Evolutionary conservation across 768 basidiomycete species (phyloP), one percentile per base, ranked within the genome.

Genomic region (Pleurotus eryngii): DNA sequence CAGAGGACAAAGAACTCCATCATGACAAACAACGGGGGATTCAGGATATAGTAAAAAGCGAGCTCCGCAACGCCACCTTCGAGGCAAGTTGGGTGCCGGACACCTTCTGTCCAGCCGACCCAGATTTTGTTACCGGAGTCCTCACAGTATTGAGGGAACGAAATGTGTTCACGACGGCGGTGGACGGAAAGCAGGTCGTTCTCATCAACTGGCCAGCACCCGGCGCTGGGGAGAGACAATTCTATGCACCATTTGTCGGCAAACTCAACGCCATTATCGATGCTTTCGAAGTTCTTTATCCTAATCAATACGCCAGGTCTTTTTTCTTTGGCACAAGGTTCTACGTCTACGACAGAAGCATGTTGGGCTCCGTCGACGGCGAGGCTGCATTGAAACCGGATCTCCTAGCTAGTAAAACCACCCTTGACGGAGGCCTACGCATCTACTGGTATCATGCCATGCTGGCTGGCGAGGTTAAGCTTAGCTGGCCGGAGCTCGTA

Each of bases 401-500:
- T 35, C 8, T 50, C 30, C 26, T 50, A 15, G 49, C 26, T 12
- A n/a, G 15, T 27, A 27, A 20, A 15, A 18, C 15, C 15, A 3
- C 20, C n/a, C 30, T n/a, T 2, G 20, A n/a, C 12, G 22, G 5
- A 15, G 49, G 49, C 15, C 6, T 15, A 4, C 15, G 27, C 14
- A n/a, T 12, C 20, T 50, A 24, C 26, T 50, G 49, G 49, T 27
- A 50, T 27, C 30, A 57, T 40, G 49, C 46, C 56, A 30, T 54
- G 15, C 15, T 57, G 14, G 30, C 5, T 3, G 47, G 46, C 26
- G 56, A 39, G 35, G 56, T 54, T 26, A 54, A 24, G 37, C 27
- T 17, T n/a, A 40, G 6, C 15, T 57, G 56, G 56, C 17, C 17
- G n/a, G 15, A 38, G 18, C 30, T 57, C 15, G 39, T 57, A 40